phyloP scores from a whole-genome alignment of 352 stramenopile genomes.

The Peronospora tabacina region DNA sequence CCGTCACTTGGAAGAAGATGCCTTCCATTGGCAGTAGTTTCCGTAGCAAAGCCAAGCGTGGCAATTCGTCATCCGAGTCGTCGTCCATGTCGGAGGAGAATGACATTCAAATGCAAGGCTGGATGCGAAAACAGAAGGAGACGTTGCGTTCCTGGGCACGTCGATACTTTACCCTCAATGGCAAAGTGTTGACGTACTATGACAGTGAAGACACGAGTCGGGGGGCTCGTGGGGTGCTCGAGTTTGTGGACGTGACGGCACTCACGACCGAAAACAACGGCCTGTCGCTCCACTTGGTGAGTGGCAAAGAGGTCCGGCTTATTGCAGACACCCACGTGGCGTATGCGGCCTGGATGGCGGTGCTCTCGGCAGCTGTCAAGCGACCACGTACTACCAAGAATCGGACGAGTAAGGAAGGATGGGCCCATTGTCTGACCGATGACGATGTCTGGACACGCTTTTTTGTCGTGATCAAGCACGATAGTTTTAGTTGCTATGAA shows the following conservation, averaged over 20 bases:
- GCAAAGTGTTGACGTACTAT: constrained; percentile 69
- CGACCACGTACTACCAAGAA: constrained; percentile 40
- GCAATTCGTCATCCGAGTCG: constrained; percentile 47
- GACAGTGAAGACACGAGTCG: constrained; percentile 69
- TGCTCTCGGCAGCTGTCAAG: constrained; percentile 60
- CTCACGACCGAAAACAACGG: constrained; percentile 73
- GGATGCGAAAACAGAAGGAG: constrained; percentile 82
- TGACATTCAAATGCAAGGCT: constrained; percentile 74
- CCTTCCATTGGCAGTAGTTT: constrained; percentile 47
- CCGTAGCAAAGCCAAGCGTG: constrained; percentile 49
- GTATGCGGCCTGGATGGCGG: constrained; percentile 68
- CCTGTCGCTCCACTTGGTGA: constrained; percentile 53
- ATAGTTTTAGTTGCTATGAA: constrained; percentile 75
- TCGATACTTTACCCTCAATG: constrained; percentile 67
- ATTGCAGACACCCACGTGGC: constrained; percentile 74
- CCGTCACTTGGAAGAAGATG: constrained; percentile 30
- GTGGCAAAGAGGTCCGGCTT: constrained; percentile 63
- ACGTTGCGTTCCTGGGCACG: constrained; percentile 59
- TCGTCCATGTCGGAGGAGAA: constrained; percentile 53
- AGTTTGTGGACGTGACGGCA: constrained; percentile 60
- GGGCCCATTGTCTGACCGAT: constrained; percentile 67
- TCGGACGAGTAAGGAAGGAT: constrained; percentile 59
- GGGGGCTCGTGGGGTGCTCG: constrained; percentile 49
- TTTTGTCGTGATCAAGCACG: constrained; percentile 67
- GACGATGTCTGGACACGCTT: constrained; percentile 68